A percentile compares a stretch with the other conserved stretches of the same genome.
Conservation (phyloP, 176 grass and related monocot species). For the Pontederia paniculata region DNA sequence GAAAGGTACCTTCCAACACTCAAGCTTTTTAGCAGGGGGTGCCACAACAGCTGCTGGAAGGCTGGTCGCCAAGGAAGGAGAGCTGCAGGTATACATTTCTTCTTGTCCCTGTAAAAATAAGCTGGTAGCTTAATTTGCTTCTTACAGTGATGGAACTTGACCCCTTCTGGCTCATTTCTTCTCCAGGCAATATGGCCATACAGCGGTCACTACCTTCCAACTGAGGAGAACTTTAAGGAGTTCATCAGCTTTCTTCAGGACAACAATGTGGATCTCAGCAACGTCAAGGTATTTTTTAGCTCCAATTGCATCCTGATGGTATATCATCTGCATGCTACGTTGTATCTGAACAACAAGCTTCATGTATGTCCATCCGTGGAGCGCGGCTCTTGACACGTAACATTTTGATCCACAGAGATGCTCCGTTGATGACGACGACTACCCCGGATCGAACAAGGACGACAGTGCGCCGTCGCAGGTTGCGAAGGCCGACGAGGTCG, state of each 20-base stretch:
- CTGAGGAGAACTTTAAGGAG: slow-evolving; percentile 82
- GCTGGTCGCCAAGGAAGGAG: slow-evolving; percentile 56
- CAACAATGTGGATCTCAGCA: slow-evolving; percentile 63
- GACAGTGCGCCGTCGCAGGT: background rate
- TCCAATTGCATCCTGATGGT: too few relatives aligned
- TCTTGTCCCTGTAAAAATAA: background rate
- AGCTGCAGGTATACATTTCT: slow-evolving; percentile 45
- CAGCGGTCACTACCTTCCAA: slow-evolving; percentile 89
- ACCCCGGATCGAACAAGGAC: slow-evolving; percentile 25
- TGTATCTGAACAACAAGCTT: background rate
- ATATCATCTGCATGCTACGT: too few relatives aligned
- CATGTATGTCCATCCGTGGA: too few relatives aligned
- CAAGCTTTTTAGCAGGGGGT: slow-evolving; percentile 72
- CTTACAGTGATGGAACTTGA: background rate
- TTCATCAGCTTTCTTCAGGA: slow-evolving; percentile 75
- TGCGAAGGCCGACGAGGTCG: background rate
- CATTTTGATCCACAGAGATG: slow-evolving; percentile 30
- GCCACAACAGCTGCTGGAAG: slow-evolving; percentile 76
- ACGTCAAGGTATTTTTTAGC: slow-evolving; percentile 98
- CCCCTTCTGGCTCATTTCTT: background rate
- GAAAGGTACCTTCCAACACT: slow-evolving; percentile 91
- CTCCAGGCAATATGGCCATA: slow-evolving; percentile 81
- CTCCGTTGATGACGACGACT: slow-evolving; percentile 71
- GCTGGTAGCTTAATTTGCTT: too few relatives aligned
- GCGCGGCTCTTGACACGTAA: background rate